A percentile compares a stretch with the other conserved stretches of the same genome.
Conservation (phyloP, 1,139 yeast genomes). For the Nakaseomyces kungkrabaensis region DNA sequence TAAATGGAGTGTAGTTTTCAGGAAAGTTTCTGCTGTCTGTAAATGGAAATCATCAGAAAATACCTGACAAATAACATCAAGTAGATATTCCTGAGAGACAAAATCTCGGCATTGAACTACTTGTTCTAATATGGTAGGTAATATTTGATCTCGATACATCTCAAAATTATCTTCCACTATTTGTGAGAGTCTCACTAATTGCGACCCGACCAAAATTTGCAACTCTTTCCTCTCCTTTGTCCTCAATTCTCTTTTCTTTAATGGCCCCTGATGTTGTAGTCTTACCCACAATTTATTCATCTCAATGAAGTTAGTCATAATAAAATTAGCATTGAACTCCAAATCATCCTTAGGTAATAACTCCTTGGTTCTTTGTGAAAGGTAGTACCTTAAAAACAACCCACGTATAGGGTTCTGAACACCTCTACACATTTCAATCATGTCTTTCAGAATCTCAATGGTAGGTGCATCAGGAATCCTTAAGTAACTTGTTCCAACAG, state of each 20-base stretch:
- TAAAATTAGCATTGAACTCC: slow-evolving; percentile 52
- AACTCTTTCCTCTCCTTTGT: slow-evolving; percentile 76
- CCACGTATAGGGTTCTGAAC: slow-evolving; percentile 94
- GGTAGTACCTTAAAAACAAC: slow-evolving; percentile 74
- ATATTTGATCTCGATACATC: slow-evolving; percentile 52
- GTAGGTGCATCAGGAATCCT: slow-evolving; percentile 68
- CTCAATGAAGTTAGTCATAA: slow-evolving; percentile 81
- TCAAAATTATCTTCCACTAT: slow-evolving; percentile 55
- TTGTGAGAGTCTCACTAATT: slow-evolving; percentile 80
- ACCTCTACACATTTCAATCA: slow-evolving; percentile 98
- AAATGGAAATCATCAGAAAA: slow-evolving; percentile 91
- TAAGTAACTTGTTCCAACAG: slow-evolving; percentile 87
- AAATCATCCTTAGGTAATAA: slow-evolving; percentile 38
- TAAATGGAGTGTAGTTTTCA: slow-evolving; percentile 56
- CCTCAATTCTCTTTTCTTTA: slow-evolving; percentile 69
- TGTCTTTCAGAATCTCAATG: slow-evolving; percentile 82
- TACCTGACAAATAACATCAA: slow-evolving; percentile 86
- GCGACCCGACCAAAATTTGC: slow-evolving; percentile 86
- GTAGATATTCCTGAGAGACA: slow-evolving; percentile 80
- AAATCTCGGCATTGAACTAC: slow-evolving; percentile 87
- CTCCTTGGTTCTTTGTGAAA: slow-evolving; percentile 75
- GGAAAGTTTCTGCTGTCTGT: slow-evolving; percentile 56
- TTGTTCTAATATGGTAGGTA: slow-evolving; percentile 81
- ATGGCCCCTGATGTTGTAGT: slow-evolving; percentile 90
- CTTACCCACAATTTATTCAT: slow-evolving; percentile 98